Evolutionary conservation across 345 rosid genomes (phyloP), one percentile per base, ranked within the genome.

Genomic region (Pistacia integerrima): DNA sequence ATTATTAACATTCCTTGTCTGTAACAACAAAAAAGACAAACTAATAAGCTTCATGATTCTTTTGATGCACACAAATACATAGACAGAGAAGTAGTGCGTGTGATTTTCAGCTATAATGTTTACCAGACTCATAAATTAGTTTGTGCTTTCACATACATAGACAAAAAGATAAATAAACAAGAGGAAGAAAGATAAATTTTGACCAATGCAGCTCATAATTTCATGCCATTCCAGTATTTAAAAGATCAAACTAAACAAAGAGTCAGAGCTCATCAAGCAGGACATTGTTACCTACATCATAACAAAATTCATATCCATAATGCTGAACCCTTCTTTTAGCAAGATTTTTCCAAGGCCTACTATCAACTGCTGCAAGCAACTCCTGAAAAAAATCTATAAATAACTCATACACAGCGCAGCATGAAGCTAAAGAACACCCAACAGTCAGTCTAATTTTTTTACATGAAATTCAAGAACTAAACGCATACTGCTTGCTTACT

Each of bases 311-410:
- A 77, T 95, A 95, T 73, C 99, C 99, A 74, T 95, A 91, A 86
- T 95, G 99, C 78, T 91, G 99, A 82, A 93, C 98, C 83, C 98
- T 89, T 77, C 98, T 82, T 82, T 95, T 95, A 0, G 97, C 77
- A 1, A 95, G 96, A 77, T 80, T 85, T 44, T 87, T 87, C 99
- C 98, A 95, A 74, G 94, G 90, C 66, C 79, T 78, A 57, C 63
- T 70, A 83, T 95, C 99, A 81, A 95, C 94, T 18, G 93, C 96
- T 49, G 87, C 89, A 83, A 95, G 91, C 85, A 91, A 82, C 79
- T 89, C 91, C 99, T 95, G 74, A 69, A 56, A 44, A 44, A 75
- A 51, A 14, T 14, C 63, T 52, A 55, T 2, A 8, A 44, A 12
- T 1, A 66, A 49, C 14, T 57, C 2, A 44, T 44, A 51, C 6